Percentiles rank a stretch among this genome's conserved stretches.
Evolutionary conservation across 805 yeast genomes (phyloP).

Genomic region (Starmerella ratchasimensis): DNA sequence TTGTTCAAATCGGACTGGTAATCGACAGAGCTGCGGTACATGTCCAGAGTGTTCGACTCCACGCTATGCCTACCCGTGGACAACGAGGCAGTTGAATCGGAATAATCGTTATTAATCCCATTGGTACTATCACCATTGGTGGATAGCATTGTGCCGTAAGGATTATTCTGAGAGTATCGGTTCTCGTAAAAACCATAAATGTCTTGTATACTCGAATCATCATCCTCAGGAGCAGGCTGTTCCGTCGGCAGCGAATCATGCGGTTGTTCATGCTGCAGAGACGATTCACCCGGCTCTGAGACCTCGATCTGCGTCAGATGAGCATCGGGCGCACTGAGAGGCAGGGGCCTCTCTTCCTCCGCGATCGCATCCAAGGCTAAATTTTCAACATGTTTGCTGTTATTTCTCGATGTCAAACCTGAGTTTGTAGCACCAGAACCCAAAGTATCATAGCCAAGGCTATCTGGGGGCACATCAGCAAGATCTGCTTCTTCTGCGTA

Average conservation of each 20-base stretch:
- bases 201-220: conserved; percentile 14
- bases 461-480: neutral
- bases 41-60: conserved; percentile 12
- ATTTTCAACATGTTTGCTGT: too few relatives aligned
- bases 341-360: too few relatives aligned
- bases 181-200: conserved; percentile 22
- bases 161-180: conserved; percentile 16
- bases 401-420: too few relatives aligned
- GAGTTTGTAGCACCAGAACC: too few relatives aligned
- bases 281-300: neutral
- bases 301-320: neutral
- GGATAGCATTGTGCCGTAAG: conserved; percentile 15
- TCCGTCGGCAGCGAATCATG: neutral
- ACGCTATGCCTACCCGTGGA: conserved; percentile 22
- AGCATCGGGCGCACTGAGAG: neutral
- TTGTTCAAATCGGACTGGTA: conserved; percentile 12
- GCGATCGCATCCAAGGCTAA: too few relatives aligned
- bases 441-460: too few relatives aligned
- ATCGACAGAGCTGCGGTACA: conserved; percentile 7
- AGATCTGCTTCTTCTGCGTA: neutral
- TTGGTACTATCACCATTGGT: neutral
- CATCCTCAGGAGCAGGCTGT: neutral
- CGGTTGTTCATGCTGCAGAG: neutral
- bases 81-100: conserved; percentile 23
- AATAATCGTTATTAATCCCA: conserved; percentile 1